Percentiles rank a stretch among this genome's conserved stretches.
phyloP scores from a whole-genome alignment of 192 early-diverging fungal genomes.

The Podochytrium sp. region DNA sequence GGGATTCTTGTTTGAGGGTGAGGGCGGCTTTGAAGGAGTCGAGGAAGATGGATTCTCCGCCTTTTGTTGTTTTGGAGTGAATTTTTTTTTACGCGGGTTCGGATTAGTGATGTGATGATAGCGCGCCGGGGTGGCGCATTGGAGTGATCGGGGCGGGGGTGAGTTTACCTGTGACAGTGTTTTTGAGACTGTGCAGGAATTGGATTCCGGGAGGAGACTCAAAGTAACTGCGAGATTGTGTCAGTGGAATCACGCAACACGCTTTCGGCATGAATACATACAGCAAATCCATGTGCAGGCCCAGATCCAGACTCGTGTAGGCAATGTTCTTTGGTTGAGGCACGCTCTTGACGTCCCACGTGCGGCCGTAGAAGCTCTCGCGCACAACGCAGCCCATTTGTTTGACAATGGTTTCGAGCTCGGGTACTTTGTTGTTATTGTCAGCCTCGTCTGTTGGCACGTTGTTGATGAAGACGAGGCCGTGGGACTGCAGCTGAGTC shows the following conservation, averaged over 20 bases:
- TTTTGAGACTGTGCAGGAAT: conserved; percentile 76
- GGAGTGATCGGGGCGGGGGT: too few species aligned
- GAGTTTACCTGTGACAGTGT: conserved; percentile 63
- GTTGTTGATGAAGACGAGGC: conserved; percentile 68
- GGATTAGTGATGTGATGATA: too few species aligned
- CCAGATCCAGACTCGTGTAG: conserved; percentile 78
- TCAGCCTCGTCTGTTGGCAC: conserved; percentile 61
- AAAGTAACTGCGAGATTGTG: conserved; percentile 61
- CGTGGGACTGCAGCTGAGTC: conserved; percentile 64
- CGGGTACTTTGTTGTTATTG: not conserved
- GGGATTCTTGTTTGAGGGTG: conserved; percentile 57
- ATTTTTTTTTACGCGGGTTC: not conserved
- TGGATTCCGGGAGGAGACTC: conserved; percentile 82
- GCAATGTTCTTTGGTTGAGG: conserved; percentile 83
- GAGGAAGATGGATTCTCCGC: conserved; percentile 75
- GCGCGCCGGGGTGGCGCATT: too few species aligned
- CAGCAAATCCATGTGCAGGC: conserved; percentile 88
- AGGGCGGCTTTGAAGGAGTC: conserved; percentile 73
- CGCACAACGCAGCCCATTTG: conserved; percentile 66
- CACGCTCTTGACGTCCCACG: conserved; percentile 79
- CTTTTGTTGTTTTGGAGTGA: conserved; percentile 31
- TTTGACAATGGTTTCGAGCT: conserved; percentile 63
- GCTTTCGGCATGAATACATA: conserved; percentile 48
- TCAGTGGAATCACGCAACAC: too few species aligned
- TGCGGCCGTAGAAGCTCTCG: conserved; percentile 77